Percentiles rank a stretch among this genome's conserved stretches.
Evolutionary conservation across 805 yeast genomes (phyloP).

Genomic region (Saturnispora ahearnii): DNA sequence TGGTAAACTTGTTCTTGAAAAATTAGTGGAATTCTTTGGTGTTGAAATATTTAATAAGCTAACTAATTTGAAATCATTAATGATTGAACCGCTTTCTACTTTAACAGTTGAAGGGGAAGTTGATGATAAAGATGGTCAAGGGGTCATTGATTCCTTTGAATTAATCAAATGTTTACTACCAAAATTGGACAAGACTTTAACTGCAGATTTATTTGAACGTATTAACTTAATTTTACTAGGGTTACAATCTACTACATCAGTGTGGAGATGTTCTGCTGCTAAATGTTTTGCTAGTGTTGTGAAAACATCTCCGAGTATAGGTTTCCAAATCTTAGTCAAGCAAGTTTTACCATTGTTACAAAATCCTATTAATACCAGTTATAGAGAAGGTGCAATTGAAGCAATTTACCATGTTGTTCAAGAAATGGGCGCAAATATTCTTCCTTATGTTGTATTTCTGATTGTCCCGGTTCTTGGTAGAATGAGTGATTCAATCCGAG

Average conservation of each 20-base stretch:
- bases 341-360: slow-evolving; percentile 69
- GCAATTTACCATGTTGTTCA: slow-evolving; percentile 76
- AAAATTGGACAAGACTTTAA: slow-evolving; percentile 40
- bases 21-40: slow-evolving; percentile 45
- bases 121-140: slow-evolving; percentile 56
- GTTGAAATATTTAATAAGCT: slow-evolving; percentile 46
- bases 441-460: slow-evolving; percentile 91
- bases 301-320: slow-evolving; percentile 53
- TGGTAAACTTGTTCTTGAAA: slow-evolving; percentile 60
- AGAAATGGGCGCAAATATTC: slow-evolving; percentile 78
- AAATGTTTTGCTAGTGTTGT: slow-evolving; percentile 80
- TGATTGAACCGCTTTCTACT: slow-evolving; percentile 53
- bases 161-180: slow-evolving; percentile 68
- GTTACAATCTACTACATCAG: slow-evolving; percentile 64
- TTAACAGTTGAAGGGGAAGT: slow-evolving; percentile 18
- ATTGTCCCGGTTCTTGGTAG: slow-evolving; percentile 95
- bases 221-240: slow-evolving; percentile 44
- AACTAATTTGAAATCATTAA: slow-evolving; percentile 55
- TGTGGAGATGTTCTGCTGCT: slow-evolving; percentile 83
- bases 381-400: slow-evolving; percentile 92
- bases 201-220: slow-evolving; percentile 41
- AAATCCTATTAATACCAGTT: slow-evolving; percentile 58
- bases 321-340: slow-evolving; percentile 74
- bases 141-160: slow-evolving; percentile 79
- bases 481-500: slow-evolving; percentile 91